Evolutionary conservation across 768 basidiomycete species (phyloP), one percentile per base, ranked within the genome.

Genomic region (Amanita thiersii): DNA sequence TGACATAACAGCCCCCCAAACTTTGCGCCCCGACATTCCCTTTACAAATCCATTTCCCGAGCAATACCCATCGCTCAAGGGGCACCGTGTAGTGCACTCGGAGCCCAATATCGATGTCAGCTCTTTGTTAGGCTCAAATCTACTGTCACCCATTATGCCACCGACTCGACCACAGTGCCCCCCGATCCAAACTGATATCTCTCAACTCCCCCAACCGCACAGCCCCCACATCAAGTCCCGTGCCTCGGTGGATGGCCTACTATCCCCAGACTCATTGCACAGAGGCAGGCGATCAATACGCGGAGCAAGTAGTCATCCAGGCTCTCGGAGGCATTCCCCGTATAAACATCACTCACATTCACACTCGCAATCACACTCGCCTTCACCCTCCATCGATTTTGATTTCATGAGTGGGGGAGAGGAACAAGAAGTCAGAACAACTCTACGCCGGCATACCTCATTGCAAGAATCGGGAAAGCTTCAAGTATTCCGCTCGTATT

Each of bases 251-350:
- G 21, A 29, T n/a, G 34, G 37, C 33, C 40, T 42, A 7, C 24
- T 43, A 29, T 43, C 42, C n/a, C 42, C 42, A 4, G 42, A 37
- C 1, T 18, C 42, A 10, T 26, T 35, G 10, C 42, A 37, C n/a
- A 26, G n/a, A n/a, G n/a, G n/a, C n/a, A n/a, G n/a, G n/a, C n/a
- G n/a, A n/a, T n/a, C n/a, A n/a, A n/a, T n/a, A n/a, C n/a, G n/a
- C n/a, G n/a, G n/a, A n/a, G n/a, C n/a, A n/a, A n/a, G n/a, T n/a
- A n/a, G n/a, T n/a, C n/a, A n/a, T n/a, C n/a, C n/a, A n/a, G n/a
- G n/a, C n/a, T n/a, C n/a, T n/a, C n/a, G n/a, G n/a, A n/a, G n/a
- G n/a, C n/a, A n/a, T n/a, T n/a, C n/a, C n/a, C n/a, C n/a, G n/a
- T n/a, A n/a, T n/a, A n/a, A n/a, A n/a, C n/a, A n/a, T n/a, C n/a